Evolutionary conservation across 176 grass and related monocot genomes (phyloP), one percentile per base, ranked within the genome.

Genomic region (Saccharum officinarum): DNA sequence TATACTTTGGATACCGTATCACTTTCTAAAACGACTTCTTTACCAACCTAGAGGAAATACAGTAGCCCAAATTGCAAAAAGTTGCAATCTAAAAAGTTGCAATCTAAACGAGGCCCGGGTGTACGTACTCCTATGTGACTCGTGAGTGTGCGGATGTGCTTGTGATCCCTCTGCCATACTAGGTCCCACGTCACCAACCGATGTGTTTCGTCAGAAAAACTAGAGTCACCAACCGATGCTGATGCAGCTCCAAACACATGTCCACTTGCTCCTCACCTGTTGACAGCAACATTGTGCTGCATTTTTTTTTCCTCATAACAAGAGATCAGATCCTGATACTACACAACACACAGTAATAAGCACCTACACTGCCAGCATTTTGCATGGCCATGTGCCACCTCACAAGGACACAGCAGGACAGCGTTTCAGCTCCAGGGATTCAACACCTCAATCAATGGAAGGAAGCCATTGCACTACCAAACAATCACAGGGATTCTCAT

Each of bases 401-500:
- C 22, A 59, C 55, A 59, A 55, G 52, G 52, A 22, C 54, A 59
- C 57, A 59, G 2, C 20, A 42, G 3, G 16, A 33, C 25, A 87
- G 3, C 11, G 22, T 61, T 49, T 46, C 1, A 77, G 22, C 37
- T 42, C n/a, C 17, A 37, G 31, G n/a, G 47, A 34, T 46, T n/a
- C 38, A 70, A 41, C 7, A 59, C 20, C 8, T n/a, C 18, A 22
- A 57, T 57, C 36, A 54, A 44, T 59, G 34, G 39, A 66, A 46
- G 49, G 1, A 11, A 40, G 34, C 38, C 42, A 42, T n/a, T 50
- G 67, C 5, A 71, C 16, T 30, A 76, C 38, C 46, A 73, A 83
- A 42, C 80, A 83, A 74, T 61, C 68, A 78, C 38, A 71, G 7
- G 36, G 63, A 76, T 85, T 37, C 63, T 55, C 52, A 38, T 62